Conservation (phyloP, 805 yeast species). For the Kazachstania africana region DNA sequence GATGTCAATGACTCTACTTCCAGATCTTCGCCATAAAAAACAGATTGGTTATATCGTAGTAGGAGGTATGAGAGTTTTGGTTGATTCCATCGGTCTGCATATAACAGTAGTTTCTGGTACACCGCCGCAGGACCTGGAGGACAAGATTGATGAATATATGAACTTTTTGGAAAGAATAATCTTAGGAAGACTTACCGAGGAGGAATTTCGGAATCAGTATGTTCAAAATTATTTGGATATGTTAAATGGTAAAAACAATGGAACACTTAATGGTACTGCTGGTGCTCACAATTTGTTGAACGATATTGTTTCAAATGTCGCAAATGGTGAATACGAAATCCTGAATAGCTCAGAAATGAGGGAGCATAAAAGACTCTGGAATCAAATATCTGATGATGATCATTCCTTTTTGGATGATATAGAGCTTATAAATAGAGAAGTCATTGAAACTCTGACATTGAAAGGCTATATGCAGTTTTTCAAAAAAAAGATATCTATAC, state of each 20-base stretch:
- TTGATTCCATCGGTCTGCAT: slow-evolving; percentile 47
- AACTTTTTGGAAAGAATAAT: slow-evolving; percentile 29
- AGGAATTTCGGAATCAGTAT: slow-evolving; percentile 27
- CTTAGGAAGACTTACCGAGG: slow-evolving; percentile 19
- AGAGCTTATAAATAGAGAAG: slow-evolving; percentile 25
- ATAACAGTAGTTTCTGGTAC: slow-evolving; percentile 44
- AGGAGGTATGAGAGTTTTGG: slow-evolving; percentile 42
- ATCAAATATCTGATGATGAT: slow-evolving; percentile 35
- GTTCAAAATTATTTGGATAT: slow-evolving; percentile 29
- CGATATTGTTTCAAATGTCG: slow-evolving; percentile 26
- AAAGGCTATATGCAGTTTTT: slow-evolving; percentile 29
- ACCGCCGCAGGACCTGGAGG: slow-evolving; percentile 31
- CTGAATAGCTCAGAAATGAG: slow-evolving; percentile 21
- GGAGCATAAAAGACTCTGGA: slow-evolving; percentile 38
- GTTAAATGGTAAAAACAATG: slow-evolving; percentile 4
- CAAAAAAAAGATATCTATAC: slow-evolving; percentile 25
- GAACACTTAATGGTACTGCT: slow-evolving; percentile 9
- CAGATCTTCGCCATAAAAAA: slow-evolving; percentile 40
- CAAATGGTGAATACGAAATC: slow-evolving; percentile 21
- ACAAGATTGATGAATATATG: slow-evolving; percentile 38
- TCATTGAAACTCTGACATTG: slow-evolving; percentile 26
- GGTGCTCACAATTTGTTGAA: slow-evolving; percentile 28
- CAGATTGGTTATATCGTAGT: slow-evolving; percentile 53
- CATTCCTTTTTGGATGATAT: slow-evolving; percentile 30
- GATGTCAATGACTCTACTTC: slow-evolving; percentile 32